These are phyloP conservation scores for Vitellaria paradoxa DNA, from an alignment of 179 eudicot genomes.

Conservation along the genomic window DNA sequence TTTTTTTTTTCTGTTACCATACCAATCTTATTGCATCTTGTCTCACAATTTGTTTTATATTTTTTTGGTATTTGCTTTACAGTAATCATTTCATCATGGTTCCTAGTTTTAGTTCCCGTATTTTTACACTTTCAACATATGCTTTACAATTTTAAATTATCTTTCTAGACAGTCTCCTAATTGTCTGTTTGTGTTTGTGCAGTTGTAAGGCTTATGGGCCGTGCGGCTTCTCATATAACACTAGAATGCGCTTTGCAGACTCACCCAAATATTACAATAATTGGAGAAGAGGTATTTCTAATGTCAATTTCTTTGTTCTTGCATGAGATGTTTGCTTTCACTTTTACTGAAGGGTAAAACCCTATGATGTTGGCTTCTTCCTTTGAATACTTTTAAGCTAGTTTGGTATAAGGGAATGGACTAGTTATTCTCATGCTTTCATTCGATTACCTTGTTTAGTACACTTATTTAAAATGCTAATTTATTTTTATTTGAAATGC, in stretches of 20 bases:
- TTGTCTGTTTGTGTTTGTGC: not conserved
- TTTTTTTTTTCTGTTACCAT: too few relatives aligned
- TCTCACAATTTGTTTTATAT: too few relatives aligned
- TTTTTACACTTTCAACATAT: not conserved
- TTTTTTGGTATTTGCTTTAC: too few relatives aligned
- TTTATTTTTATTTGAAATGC: not conserved
- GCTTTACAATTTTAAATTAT: not conserved
- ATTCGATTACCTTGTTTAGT: too few relatives aligned
- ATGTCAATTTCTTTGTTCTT: not conserved
- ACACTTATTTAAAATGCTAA: too few relatives aligned
- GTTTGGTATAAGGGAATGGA: too few relatives aligned
- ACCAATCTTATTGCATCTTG: too few relatives aligned
- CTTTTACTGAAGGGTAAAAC: not conserved
- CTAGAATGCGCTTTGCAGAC: constrained; percentile 98
- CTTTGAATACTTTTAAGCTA: not conserved
- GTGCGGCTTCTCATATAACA: constrained; percentile 99
- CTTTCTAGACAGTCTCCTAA: not conserved
- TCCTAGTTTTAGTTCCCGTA: not conserved
- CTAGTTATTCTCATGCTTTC: not conserved
- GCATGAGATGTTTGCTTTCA: not conserved
- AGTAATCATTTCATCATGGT: not conserved
- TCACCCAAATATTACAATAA: constrained; percentile 89
- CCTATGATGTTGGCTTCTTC: not conserved
- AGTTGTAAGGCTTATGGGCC: constrained; percentile 99
- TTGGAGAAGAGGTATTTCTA: constrained; percentile 88